Evolutionary conservation across 2,329 filamentous ascomycete genomes (phyloP), one percentile per base, ranked within the genome.

Genomic region (Aspergillus sp.): DNA sequence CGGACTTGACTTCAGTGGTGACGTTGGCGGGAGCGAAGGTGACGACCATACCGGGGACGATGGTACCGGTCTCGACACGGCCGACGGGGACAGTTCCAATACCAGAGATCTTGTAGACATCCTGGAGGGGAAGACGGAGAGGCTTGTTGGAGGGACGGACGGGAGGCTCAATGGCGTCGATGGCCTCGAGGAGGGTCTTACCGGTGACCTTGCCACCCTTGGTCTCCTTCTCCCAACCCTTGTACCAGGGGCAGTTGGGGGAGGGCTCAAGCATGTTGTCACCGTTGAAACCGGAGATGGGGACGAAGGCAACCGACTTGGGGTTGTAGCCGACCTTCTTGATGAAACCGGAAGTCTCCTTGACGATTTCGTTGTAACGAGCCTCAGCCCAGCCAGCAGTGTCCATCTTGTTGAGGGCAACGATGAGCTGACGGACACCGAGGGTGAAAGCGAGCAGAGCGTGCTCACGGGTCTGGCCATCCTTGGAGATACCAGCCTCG

Each of bases 401-500:
- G 90, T 99, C 95, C 95, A 99, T 99, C 92, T 99, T 99, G 93
- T 99, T 99, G 89, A 98, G 96, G 84, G 95, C 95, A 75, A 98
- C 93, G 78, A 99, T 98, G 86, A 99, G 91, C 88, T 99, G 93
- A 87, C 91, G 93, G 77, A 99, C 95, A 95, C 95, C 95, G 65
- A 99, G 91, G 82, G 95, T 98, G 91, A 95, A 98, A 82, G 95
- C 93, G 78, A 99, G 93, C 76, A 99, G 91, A 84, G 95, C 95
- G 91, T 99, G 95, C 92, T 99, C 95, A 91, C 95, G 95, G 74
- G 95, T 99, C 91, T 99, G 95, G 82, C 95, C 95, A 91, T 98
- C 95, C 91, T 99, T 99, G 89, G 95, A 98, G 90, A 99, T 99
- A 98, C 95, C 95, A 90, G 95, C 95, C 89, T 99, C 95, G 89